Conservation (phyloP, 2,329 filamentous ascomycete genomes). For the Chrysosporium queenslandicum region DNA sequence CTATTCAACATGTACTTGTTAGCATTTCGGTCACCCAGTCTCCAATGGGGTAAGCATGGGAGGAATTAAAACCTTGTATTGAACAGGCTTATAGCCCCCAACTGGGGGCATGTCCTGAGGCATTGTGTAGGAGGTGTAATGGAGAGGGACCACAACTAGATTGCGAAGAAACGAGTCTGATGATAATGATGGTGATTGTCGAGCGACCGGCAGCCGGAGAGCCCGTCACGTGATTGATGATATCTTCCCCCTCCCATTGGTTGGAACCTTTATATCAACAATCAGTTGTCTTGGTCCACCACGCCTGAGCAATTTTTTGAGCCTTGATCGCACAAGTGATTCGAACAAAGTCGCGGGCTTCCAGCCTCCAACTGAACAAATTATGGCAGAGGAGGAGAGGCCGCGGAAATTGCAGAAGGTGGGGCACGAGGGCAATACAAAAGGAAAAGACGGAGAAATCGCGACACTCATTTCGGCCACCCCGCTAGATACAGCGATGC, state of each 20-base stretch:
- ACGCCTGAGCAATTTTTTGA: no score
- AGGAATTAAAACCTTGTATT: conserved; percentile 66
- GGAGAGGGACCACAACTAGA: not conserved
- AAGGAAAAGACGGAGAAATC: conserved; percentile 13
- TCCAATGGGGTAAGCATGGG: not conserved
- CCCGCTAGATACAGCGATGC: not conserved
- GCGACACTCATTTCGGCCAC: not conserved
- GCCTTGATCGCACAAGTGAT: no score
- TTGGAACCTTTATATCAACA: not conserved
- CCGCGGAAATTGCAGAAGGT: conserved; percentile 48
- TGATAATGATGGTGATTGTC: not conserved
- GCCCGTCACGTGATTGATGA: conserved; percentile 4
- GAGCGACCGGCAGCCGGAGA: not conserved
- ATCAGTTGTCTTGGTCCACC: no score
- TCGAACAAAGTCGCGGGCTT: no score
- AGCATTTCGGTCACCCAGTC: not conserved
- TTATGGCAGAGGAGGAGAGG: conserved; percentile 48
- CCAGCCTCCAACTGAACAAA: conserved; percentile 7
- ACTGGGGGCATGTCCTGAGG: conserved; percentile 93
- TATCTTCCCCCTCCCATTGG: conserved; percentile 3
- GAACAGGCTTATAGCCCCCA: conserved; percentile 91
- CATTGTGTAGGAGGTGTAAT: conserved; percentile 48
- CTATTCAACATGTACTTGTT: conserved; percentile 35
- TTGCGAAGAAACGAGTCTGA: not conserved
- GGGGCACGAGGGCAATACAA: conserved; percentile 26